Percentiles rank a stretch among this genome's conserved stretches.
Evolutionary conservation across 148 eudicot genomes (phyloP).

Genomic region (Rhododendron molle): DNA sequence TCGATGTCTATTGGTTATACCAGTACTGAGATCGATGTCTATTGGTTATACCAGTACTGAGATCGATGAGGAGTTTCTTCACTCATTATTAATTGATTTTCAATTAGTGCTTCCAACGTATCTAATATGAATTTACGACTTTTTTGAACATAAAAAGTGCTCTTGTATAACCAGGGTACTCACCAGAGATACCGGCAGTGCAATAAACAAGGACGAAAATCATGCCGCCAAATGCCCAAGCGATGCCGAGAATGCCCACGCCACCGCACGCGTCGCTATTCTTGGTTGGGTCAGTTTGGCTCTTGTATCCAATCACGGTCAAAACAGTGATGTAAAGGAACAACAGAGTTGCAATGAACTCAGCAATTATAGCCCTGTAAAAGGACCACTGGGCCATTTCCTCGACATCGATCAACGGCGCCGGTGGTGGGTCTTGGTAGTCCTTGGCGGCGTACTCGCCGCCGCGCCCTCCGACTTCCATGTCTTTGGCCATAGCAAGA

Average conservation of each 20-base stretch:
- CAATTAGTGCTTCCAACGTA: no score
- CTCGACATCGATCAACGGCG: not conserved
- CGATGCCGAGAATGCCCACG: not conserved
- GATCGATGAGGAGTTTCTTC: no score
- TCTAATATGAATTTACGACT: no score
- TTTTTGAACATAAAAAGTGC: no score
- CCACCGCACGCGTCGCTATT: not conserved
- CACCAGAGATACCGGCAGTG: conserved; percentile 2
- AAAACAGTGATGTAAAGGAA: not conserved
- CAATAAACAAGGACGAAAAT: conserved; percentile 1
- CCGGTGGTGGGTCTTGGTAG: not conserved
- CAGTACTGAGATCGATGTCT: no score
- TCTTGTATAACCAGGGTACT: not conserved
- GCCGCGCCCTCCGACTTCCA: not conserved
- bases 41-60: no score
- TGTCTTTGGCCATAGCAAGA: not conserved
- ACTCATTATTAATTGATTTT: no score
- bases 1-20: no score
- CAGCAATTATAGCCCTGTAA: conserved; percentile 1
- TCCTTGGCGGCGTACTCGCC: not conserved
- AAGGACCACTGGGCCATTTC: not conserved
- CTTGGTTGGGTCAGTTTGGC: conserved; percentile 1
- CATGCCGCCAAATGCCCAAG: conserved; percentile 2
- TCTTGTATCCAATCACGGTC: not conserved
- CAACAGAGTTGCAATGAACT: not conserved